Conservation (phyloP, 2,329 filamentous ascomycete species). For the Trichoderma citrinoviride region DNA sequence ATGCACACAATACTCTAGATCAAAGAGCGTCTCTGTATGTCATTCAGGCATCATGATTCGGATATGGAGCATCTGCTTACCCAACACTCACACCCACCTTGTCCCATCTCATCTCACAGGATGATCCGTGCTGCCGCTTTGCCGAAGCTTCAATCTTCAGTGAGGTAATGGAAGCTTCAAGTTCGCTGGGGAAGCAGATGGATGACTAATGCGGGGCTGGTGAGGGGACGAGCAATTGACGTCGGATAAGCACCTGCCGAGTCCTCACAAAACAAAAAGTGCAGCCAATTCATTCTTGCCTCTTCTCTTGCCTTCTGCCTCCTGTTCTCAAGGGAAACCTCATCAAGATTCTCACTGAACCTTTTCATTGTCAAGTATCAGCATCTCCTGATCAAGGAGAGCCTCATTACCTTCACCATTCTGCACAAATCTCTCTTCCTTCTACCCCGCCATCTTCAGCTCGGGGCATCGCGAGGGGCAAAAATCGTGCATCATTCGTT, state of each 20-base stretch:
- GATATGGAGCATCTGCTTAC: no score
- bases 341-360: background rate
- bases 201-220: constrained; percentile 13
- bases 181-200: background rate
- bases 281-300: background rate
- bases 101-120: background rate
- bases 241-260: background rate
- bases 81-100: background rate
- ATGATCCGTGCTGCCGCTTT: background rate
- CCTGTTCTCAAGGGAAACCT: background rate
- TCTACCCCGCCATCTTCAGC: constrained; percentile 16
- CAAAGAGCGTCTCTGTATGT: no score
- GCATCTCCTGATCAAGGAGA: background rate
- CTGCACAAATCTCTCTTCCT: background rate
- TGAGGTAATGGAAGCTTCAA: background rate
- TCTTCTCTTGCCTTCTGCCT: background rate
- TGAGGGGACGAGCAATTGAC: constrained; percentile 3
- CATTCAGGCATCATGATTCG: no score
- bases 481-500: background rate
- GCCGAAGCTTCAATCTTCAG: background rate
- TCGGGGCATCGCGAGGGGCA: background rate
- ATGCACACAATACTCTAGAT: no score
- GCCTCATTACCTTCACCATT: background rate
- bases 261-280: background rate
- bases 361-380: background rate